Conservation (phyloP, 1,284 basidiomycete genomes). For the Schizophyllum amplum region DNA sequence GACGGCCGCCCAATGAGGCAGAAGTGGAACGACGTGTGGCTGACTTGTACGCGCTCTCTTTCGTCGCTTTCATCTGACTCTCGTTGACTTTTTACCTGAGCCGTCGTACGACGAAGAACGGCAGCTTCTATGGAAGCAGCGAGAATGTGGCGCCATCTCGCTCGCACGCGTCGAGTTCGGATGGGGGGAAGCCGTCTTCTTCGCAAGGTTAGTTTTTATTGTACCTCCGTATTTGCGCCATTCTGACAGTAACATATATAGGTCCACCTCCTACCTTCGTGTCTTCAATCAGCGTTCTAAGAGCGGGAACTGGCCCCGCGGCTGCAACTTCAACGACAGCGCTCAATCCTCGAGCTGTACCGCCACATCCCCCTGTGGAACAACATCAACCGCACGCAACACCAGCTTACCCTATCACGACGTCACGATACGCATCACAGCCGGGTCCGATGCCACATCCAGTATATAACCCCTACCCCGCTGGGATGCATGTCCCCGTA, state of each 20-base stretch:
- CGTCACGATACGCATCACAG: neutral
- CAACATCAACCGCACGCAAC: neutral
- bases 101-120: constrained; percentile 10
- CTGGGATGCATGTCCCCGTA: neutral
- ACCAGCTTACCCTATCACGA: neutral
- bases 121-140: neutral
- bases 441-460: neutral
- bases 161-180: neutral
- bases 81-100: constrained; percentile 9
- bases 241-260: neutral
- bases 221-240: neutral
- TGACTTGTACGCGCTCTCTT: constrained; percentile 33
- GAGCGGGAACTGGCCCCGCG: neutral
- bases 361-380: no score
- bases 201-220: neutral
- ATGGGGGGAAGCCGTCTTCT: neutral
- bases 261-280: neutral
- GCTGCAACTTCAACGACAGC: neutral
- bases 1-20: constrained; percentile 29
- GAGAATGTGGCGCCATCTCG: neutral
- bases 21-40: constrained; percentile 33
- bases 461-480: neutral
- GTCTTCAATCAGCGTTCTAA: neutral
- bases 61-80: neutral
- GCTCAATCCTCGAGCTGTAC: neutral